Evolutionary conservation across 2,329 filamentous ascomycete genomes (phyloP).

Genomic region (Teratosphaeria gauchensis): DNA sequence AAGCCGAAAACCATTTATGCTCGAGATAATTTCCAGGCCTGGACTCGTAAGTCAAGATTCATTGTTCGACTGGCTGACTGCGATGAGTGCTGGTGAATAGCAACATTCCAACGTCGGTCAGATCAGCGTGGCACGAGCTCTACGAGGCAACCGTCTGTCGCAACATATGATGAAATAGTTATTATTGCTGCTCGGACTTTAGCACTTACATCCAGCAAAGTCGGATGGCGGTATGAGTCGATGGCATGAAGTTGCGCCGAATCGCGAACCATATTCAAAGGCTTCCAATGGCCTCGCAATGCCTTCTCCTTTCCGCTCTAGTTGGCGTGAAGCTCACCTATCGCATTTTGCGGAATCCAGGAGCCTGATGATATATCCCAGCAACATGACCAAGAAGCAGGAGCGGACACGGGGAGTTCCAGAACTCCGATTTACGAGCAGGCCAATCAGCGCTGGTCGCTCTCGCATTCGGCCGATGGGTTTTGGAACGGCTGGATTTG

Average conservation of each 20-base stretch:
- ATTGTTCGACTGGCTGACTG: too few relatives aligned
- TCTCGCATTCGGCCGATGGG: not conserved
- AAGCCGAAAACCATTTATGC: too few relatives aligned
- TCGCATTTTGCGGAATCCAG: not conserved
- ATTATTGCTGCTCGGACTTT: not conserved
- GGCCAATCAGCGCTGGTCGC: not conserved
- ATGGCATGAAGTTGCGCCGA: not conserved
- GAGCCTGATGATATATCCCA: not conserved
- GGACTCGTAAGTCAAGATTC: too few relatives aligned
- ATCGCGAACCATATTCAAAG: not conserved
- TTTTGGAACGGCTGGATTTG: not conserved
- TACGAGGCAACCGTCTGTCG: too few relatives aligned
- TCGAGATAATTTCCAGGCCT: too few relatives aligned
- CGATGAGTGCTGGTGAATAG: too few relatives aligned
- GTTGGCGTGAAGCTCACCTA: not conserved
- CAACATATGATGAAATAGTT: not conserved
- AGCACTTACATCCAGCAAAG: not conserved
- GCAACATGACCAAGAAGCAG: not conserved
- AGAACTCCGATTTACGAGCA: not conserved
- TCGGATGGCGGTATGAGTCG: not conserved
- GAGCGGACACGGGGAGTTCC: not conserved
- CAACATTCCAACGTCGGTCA: too few relatives aligned
- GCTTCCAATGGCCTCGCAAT: not conserved
- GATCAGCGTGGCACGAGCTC: too few relatives aligned
- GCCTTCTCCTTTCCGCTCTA: not conserved